Conservation (phyloP, 495 filamentous ascomycete genomes). For the Cudoniella acicularis region DNA sequence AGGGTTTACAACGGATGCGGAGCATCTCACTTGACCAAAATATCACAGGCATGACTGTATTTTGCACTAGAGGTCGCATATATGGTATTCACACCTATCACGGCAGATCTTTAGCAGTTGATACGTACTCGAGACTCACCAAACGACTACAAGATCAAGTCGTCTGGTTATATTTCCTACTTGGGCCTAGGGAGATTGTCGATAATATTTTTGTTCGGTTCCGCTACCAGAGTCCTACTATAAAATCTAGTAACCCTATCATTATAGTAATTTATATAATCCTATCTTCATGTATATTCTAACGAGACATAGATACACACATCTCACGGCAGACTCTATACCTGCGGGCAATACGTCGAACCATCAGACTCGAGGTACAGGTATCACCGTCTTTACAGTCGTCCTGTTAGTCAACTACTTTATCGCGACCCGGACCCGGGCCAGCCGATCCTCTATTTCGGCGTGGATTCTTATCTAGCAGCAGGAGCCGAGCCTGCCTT, state of each 20-base stretch:
- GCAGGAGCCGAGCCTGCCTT: background rate
- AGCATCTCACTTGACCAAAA: background rate
- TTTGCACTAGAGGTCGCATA: background rate
- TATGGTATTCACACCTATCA: background rate
- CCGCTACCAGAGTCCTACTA: background rate
- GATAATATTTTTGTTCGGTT: background rate
- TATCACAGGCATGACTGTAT: background rate
- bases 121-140: background rate
- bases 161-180: background rate
- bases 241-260: background rate
- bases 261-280: background rate
- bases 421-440: background rate
- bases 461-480: background rate
- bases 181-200: background rate
- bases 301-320: background rate
- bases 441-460: background rate
- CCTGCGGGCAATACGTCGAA: background rate
- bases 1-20: background rate
- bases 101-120: background rate
- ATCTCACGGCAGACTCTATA: background rate
- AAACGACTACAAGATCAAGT: background rate
- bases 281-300: background rate
- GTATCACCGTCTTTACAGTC: background rate
- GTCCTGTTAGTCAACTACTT: conserved; percentile 1
- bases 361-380: background rate